Evolutionary conservation across 1,284 basidiomycete genomes (phyloP).

Genomic region (Malassezia furfur): DNA sequence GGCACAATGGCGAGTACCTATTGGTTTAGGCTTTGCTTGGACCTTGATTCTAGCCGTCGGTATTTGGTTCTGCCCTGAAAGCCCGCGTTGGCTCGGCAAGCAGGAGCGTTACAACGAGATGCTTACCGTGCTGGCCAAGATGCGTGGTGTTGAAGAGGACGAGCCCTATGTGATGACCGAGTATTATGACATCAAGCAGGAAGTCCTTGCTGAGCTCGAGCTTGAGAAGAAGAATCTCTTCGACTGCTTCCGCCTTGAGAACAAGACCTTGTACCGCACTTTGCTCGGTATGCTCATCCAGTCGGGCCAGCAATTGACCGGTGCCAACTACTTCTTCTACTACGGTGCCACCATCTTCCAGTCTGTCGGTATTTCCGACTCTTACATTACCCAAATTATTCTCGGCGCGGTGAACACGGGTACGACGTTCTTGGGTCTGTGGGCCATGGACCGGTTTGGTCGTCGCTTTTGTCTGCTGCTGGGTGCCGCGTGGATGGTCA

Average conservation of each 20-base stretch:
- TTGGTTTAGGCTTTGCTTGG: slow-evolving; percentile 64
- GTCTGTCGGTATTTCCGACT: slow-evolving; percentile 54
- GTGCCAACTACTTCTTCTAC: slow-evolving; percentile 53
- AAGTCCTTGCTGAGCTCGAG: slow-evolving; percentile 24
- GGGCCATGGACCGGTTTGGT: slow-evolving; percentile 56
- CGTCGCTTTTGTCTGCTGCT: slow-evolving; percentile 54
- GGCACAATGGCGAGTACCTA: slow-evolving; percentile 61
- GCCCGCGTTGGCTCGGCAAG: slow-evolving; percentile 59
- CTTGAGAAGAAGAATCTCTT: slow-evolving; percentile 25
- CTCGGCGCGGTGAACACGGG: slow-evolving; percentile 57
- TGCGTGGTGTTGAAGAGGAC: slow-evolving; percentile 53
- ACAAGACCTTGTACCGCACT: slow-evolving; percentile 44
- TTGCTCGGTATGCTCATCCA: slow-evolving; percentile 58
- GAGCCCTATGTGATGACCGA: slow-evolving; percentile 41
- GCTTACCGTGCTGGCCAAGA: slow-evolving; percentile 55
- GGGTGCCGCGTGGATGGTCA: slow-evolving; percentile 56
- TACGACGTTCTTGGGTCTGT: slow-evolving; percentile 57
- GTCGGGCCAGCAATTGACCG: slow-evolving; percentile 66
- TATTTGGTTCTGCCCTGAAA: slow-evolving; percentile 68
- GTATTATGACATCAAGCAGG: slow-evolving; percentile 38
- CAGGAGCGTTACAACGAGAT: slow-evolving; percentile 53
- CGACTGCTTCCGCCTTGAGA: slow-evolving; percentile 36
- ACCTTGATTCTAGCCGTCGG: slow-evolving; percentile 59
- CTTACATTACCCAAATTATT: slow-evolving; percentile 59
- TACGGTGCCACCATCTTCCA: slow-evolving; percentile 59